Conservation (phyloP, 2,329 filamentous ascomycete species). For the Cadophora gregata region DNA sequence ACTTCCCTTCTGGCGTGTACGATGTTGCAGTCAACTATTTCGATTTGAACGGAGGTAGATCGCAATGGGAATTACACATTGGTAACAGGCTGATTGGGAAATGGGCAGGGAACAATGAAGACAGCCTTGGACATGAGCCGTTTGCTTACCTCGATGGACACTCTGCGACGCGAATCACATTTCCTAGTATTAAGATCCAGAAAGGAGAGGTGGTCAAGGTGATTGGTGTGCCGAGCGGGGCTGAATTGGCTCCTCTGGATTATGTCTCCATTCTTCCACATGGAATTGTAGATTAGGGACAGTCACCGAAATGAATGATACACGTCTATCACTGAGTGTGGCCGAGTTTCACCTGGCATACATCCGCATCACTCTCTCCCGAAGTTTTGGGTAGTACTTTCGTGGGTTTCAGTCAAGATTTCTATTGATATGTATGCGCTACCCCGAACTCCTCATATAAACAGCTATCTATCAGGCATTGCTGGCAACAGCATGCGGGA, state of each 20-base stretch:
- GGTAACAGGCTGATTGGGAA: slow-evolving; percentile 58
- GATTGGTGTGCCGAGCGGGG: slow-evolving; percentile 62
- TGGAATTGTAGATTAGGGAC: slow-evolving; percentile 59
- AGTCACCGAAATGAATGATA: no score
- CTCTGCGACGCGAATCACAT: slow-evolving; percentile 67
- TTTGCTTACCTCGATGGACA: slow-evolving; percentile 68
- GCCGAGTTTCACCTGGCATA: no score
- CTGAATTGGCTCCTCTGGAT: slow-evolving; percentile 69
- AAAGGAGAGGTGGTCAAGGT: slow-evolving; percentile 61
- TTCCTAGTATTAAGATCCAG: slow-evolving; percentile 54
- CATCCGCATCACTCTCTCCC: no score
- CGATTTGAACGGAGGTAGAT: slow-evolving; percentile 63
- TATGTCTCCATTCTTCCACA: slow-evolving; percentile 67
- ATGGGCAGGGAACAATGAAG: slow-evolving; percentile 67
- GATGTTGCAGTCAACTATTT: slow-evolving; percentile 71
- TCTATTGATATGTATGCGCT: no score
- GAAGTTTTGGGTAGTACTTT: no score
- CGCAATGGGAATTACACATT: slow-evolving; percentile 61
- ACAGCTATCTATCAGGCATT: no score
- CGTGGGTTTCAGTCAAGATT: no score
- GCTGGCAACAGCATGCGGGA: no score
- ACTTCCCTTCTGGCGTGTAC: slow-evolving; percentile 60
- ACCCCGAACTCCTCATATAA: no score
- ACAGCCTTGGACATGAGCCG: slow-evolving; percentile 62
- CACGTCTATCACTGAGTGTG: no score